Conservation (phyloP, 23 red algal genomes). For the Pyropia yezoensis region DNA sequence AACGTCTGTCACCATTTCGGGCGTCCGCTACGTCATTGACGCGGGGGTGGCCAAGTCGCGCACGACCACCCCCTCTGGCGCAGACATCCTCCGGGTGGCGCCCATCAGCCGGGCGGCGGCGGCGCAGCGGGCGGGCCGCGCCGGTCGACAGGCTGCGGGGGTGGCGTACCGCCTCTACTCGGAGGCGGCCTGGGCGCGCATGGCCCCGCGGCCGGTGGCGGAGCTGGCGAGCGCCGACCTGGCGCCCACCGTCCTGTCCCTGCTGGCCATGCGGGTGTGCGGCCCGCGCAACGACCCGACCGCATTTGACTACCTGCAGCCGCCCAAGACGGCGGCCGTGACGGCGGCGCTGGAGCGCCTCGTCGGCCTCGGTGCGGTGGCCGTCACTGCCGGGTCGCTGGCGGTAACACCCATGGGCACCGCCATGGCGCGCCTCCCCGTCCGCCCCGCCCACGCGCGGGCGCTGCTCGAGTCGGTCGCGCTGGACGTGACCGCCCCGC, state of each 20-base stretch:
- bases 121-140: conserved; percentile 79
- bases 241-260: conserved; percentile 30
- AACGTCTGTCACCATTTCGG: conserved; percentile 89
- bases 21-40: conserved; percentile 84
- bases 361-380: conserved; percentile 61
- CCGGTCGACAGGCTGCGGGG: conserved; percentile 51
- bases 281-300: no score
- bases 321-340: no score
- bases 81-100: conserved; percentile 57
- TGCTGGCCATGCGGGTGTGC: conserved; percentile 10
- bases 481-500: conserved; percentile 28
- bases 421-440: conserved; percentile 65
- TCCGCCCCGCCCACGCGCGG: conserved; percentile 57
- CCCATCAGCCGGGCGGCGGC: conserved; percentile 72
- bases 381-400: conserved; percentile 16
- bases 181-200: conserved; percentile 36
- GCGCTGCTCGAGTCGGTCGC: conserved; percentile 55
- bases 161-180: conserved; percentile 78
- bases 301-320: no score
- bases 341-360: conserved; percentile 55
- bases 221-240: conserved; percentile 68
- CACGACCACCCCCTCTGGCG: conserved; percentile 20
- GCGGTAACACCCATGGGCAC: conserved; percentile 37
- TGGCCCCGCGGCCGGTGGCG: conserved; percentile 57
- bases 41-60: conserved; percentile 70